Evolutionary conservation across 805 yeast species (phyloP).

Genomic region (Cyberlindnera meyerae): DNA sequence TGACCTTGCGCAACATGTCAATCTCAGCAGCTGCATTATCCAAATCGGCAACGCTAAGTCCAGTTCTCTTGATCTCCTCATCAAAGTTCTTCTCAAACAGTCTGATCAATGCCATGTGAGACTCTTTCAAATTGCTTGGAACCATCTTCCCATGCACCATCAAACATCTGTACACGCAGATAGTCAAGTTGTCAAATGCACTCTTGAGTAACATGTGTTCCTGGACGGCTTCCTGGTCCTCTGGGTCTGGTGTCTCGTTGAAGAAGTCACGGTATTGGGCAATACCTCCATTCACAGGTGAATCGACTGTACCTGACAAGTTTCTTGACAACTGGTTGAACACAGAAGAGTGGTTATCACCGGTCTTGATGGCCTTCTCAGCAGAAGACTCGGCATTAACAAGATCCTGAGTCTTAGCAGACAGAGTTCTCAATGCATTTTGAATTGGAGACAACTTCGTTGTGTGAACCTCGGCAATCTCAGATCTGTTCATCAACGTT

Average conservation of each 20-base stretch:
- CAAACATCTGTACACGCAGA: conserved; percentile 61
- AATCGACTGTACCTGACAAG: conserved; percentile 80
- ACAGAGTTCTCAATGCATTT: conserved; percentile 68
- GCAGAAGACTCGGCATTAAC: conserved; percentile 61
- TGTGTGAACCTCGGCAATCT: conserved; percentile 45
- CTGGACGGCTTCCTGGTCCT: conserved; percentile 22
- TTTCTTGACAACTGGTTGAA: conserved; percentile 66
- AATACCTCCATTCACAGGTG: conserved; percentile 92
- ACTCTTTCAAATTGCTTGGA: conserved; percentile 47
- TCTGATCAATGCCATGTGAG: conserved; percentile 62
- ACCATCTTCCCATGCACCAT: conserved; percentile 63
- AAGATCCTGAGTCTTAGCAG: conserved; percentile 67
- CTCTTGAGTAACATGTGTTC: conserved; percentile 28
- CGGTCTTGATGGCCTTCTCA: conserved; percentile 46
- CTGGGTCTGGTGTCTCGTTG: conserved; percentile 30
- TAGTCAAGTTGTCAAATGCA: conserved; percentile 65
- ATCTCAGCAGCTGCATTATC: conserved; percentile 18
- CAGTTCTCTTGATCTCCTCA: conserved; percentile 48
- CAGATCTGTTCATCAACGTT: conserved; percentile 80
- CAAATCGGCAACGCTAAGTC: conserved; percentile 26
- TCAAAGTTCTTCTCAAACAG: conserved; percentile 64
- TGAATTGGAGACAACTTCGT: conserved; percentile 75
- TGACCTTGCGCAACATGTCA: conserved; percentile 16
- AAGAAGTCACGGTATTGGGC: conserved; percentile 75
- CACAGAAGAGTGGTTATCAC: conserved; percentile 40